These are phyloP conservation scores for Agrocybe praecox DNA, from an alignment of 768 basidiomycete genomes.

Conservation along the genomic window DNA sequence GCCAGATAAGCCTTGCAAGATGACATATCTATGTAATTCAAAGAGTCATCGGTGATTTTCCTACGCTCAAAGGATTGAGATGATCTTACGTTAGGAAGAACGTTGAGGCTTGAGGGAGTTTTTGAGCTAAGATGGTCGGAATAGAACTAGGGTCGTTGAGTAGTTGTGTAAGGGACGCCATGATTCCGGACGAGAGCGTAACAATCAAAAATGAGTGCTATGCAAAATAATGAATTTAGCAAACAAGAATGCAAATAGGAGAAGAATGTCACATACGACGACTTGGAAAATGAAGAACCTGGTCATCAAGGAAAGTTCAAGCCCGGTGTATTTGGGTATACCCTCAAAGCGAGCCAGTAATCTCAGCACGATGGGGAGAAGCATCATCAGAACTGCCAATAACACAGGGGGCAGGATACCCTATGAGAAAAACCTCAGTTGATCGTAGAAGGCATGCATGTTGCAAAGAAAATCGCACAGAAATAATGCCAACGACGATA, in stretches of 20 bases:
- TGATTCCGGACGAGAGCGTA: constrained; percentile 81
- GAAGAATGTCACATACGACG: constrained; percentile 55
- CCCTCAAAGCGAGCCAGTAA: constrained; percentile 86
- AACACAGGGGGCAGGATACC: constrained; percentile 89
- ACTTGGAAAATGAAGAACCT: constrained; percentile 93
- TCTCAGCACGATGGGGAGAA: constrained; percentile 80
- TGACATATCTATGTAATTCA: constrained; percentile 54
- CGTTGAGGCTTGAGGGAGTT: constrained; percentile 82
- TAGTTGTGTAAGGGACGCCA: constrained; percentile 67
- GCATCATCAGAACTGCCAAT: constrained; percentile 89
- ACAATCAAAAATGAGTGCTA: constrained; percentile 95
- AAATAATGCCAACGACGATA: constrained; percentile 76
- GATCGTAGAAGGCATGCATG: neutral
- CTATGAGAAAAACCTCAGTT: constrained; percentile 24
- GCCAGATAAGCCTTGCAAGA: constrained; percentile 81
- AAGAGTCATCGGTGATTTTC: neutral
- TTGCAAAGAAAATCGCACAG: constrained; percentile 25
- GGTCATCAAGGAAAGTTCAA: constrained; percentile 92
- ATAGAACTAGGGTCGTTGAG: constrained; percentile 68
- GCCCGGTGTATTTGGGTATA: constrained; percentile 77
- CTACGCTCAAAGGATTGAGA: neutral
- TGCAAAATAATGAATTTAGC: neutral
- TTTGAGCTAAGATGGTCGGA: constrained; percentile 70
- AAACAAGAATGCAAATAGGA: neutral
- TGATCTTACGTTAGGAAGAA: constrained; percentile 83